A percentile compares a stretch with the other conserved stretches of the same genome.
Evolutionary conservation across 2,329 filamentous ascomycete genomes (phyloP).

Genomic region (Ophiostoma australiae): DNA sequence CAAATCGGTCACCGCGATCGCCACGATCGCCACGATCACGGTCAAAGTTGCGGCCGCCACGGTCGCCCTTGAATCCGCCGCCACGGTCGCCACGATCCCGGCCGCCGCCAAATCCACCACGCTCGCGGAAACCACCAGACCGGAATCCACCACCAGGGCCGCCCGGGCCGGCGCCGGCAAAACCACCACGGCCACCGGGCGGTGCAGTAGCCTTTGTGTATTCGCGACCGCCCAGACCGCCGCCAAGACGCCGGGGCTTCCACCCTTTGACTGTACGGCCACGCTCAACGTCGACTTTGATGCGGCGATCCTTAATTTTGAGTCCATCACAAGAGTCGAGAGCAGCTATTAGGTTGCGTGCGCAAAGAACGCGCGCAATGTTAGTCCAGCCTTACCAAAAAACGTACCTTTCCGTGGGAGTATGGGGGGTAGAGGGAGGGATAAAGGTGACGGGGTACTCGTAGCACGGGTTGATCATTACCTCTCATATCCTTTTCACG

Average conservation of each 20-base stretch:
- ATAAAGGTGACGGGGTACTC: background rate
- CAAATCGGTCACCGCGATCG: slow-evolving; percentile 42
- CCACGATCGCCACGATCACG: slow-evolving; percentile 25
- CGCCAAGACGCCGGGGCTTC: slow-evolving; percentile 86
- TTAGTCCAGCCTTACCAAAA: slow-evolving; percentile 63
- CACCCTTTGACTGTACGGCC: slow-evolving; percentile 91
- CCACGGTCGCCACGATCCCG: slow-evolving; percentile 34
- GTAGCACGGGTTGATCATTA: slow-evolving; percentile 47
- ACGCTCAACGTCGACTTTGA: slow-evolving; percentile 93
- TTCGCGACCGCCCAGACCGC: slow-evolving; percentile 83
- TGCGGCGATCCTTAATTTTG: slow-evolving; percentile 83
- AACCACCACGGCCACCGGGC: slow-evolving; percentile 55
- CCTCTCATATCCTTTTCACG: slow-evolving; percentile 99
- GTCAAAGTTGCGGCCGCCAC: slow-evolving; percentile 36
- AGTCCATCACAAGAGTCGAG: slow-evolving; percentile 81
- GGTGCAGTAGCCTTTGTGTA: slow-evolving; percentile 81
- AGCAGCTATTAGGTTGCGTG: slow-evolving; percentile 64
- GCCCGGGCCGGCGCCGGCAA: slow-evolving; percentile 35
- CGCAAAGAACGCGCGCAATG: slow-evolving; percentile 51
- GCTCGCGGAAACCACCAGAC: slow-evolving; percentile 55
- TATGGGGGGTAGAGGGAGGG: slow-evolving; percentile 33
- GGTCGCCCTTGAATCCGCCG: slow-evolving; percentile 41
- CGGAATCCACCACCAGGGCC: slow-evolving; percentile 38
- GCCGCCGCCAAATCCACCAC: slow-evolving; percentile 35
- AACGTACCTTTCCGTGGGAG: slow-evolving; percentile 34